Conservation (phyloP, 169 alveolate genomes). For the Eimeria maxima region DNA sequence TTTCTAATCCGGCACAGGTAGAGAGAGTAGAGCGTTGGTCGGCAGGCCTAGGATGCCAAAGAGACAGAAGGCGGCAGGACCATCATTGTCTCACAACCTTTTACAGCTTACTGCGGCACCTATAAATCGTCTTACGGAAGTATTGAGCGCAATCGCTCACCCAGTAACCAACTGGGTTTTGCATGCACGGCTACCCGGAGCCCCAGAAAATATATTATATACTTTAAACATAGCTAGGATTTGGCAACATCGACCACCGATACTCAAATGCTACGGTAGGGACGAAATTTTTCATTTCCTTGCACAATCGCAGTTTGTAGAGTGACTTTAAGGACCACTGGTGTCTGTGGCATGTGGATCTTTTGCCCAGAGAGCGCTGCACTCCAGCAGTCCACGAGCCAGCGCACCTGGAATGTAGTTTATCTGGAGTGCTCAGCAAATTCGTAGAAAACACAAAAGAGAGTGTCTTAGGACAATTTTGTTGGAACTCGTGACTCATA, state of each 20-base stretch:
- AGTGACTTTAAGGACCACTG: not conserved
- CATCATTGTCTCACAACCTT: not conserved
- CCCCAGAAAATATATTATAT: not conserved
- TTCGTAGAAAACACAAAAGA: not conserved
- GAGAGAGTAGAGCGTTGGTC: not conserved
- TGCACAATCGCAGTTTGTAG: not conserved
- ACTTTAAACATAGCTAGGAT: not conserved
- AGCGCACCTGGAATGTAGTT: not conserved
- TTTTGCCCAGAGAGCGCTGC: not conserved
- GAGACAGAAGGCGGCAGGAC: not conserved
- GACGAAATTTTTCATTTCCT: not conserved
- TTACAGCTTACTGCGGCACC: not conserved
- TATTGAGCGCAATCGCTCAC: not conserved
- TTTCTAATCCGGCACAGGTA: not conserved
- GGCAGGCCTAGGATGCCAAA: not conserved
- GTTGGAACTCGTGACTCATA: not conserved
- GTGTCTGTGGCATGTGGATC: not conserved
- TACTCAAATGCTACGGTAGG: not conserved
- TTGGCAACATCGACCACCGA: not conserved
- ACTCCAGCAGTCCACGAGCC: not conserved
- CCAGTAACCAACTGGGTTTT: not conserved
- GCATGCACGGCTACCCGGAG: slow-evolving; percentile 17
- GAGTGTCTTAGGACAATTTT: not conserved
- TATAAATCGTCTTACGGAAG: not conserved
- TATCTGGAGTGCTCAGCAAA: not conserved